These are phyloP conservation scores for Irpex sp. DNA, from an alignment of 1,284 basidiomycete species.

Conservation along the genomic window DNA sequence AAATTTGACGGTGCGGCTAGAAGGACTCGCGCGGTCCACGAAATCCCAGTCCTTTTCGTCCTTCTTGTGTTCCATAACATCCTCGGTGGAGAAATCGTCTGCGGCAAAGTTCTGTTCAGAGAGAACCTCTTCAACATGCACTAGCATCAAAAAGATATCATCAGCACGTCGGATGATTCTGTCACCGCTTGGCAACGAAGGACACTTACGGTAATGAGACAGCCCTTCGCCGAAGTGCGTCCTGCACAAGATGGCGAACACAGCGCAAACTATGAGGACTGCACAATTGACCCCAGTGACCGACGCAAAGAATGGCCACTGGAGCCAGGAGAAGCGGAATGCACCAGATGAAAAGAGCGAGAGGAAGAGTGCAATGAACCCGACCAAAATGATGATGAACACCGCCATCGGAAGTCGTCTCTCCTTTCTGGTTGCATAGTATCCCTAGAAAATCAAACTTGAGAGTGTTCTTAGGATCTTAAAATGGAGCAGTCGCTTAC, in stretches of 20 bases:
- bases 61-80: conserved; percentile 21
- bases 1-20: conserved; percentile 18
- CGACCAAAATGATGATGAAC: conserved; percentile 40
- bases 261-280: conserved; percentile 39
- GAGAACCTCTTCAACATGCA: conserved; percentile 42
- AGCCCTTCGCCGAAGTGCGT: conserved; percentile 53
- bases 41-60: conserved; percentile 20
- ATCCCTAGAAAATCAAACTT: conserved; percentile 35
- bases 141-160: conserved; percentile 22
- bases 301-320: conserved; percentile 54
- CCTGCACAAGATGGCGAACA: conserved; percentile 45
- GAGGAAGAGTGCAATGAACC: conserved; percentile 39
- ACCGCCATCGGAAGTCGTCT: conserved; percentile 35
- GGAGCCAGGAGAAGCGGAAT: conserved; percentile 51
- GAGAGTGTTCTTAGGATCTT: background rate
- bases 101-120: conserved; percentile 42
- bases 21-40: conserved; percentile 14
- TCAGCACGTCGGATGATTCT: background rate
- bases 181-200: background rate
- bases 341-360: conserved; percentile 51
- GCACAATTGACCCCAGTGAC: conserved; percentile 44
- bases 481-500: conserved; percentile 11
- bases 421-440: conserved; percentile 48
- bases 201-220: conserved; percentile 38
- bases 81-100: conserved; percentile 39